Evolutionary conservation across 2,329 filamentous ascomycete species (phyloP), one percentile per base, ranked within the genome.

Genomic region (Fusarium humuli): DNA sequence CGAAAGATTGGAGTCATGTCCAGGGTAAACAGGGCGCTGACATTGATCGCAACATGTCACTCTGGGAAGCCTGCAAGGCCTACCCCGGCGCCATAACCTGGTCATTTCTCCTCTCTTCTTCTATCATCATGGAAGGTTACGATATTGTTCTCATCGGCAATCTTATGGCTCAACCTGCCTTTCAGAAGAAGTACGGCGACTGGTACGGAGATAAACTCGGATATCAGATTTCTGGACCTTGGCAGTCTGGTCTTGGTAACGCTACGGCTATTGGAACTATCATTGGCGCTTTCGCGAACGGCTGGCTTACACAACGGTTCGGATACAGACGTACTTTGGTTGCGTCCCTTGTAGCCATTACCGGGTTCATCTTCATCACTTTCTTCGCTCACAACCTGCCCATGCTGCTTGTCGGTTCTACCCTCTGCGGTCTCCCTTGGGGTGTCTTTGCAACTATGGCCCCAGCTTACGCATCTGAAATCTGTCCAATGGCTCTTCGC

Each of bases 301-400:
- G 73, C 0, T 71, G 65, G 69, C 69, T 68, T 4, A 72, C 70
- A 1, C 67, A 67, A 4, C 53, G 63, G 0, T 74, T 63, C 3
- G 73, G 73, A 6, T 75, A 74, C 30, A 56, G 86, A 14, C 85
- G 83, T 71, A 88, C 86, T 6, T 83, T 90, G 6, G 22, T 58
- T 2, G 67, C 84, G 87, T 37, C 80, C 69, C 18, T 85, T 83
- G 4, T 66, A 84, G 49, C 67, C 77, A 6, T 58, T 1, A 62
- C 70, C 0, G 73, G 65, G 8, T 73, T 79, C 22, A 74, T 79
- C 23, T 78, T 79, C 14, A 73, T 79, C 11, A 73, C 75, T 1
- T 79, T 79, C 68, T 79, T 79, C 34, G 77, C 78, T 1, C 72
- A 77, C 6, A 77, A 77, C 5, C 74, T 83, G 3, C 71, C 78